Conservation (phyloP, 2,329 filamentous ascomycete genomes). For the Madurella mycetomatis region DNA sequence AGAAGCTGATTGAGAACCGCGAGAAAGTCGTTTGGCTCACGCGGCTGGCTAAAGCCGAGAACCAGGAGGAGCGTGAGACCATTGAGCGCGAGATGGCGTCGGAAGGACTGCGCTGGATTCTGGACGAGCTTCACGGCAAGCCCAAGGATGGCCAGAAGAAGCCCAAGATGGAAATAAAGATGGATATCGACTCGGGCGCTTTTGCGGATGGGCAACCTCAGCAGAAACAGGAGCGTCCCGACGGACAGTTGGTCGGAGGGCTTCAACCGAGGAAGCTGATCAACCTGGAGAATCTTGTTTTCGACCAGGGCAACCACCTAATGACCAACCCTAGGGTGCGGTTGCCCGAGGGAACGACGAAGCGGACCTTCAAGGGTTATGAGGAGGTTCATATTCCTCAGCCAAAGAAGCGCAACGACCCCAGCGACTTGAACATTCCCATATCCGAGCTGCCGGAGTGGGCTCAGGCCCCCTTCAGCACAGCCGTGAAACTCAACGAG, state of each 20-base stretch:
- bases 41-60: slow-evolving; percentile 75
- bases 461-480: slow-evolving; percentile 81
- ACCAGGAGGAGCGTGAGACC: slow-evolving; percentile 67
- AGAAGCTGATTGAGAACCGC: slow-evolving; percentile 84
- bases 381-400: slow-evolving; percentile 97
- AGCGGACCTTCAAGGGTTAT: slow-evolving; percentile 94
- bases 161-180: slow-evolving; percentile 81
- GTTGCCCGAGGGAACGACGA: slow-evolving; percentile 89
- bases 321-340: slow-evolving; percentile 99
- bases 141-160: slow-evolving; percentile 55
- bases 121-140: slow-evolving; percentile 83
- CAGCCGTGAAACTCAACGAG: slow-evolving; percentile 83
- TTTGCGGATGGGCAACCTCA: slow-evolving; percentile 47
- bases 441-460: slow-evolving; percentile 88
- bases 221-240: slow-evolving; percentile 52
- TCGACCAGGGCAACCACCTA: slow-evolving; percentile 96
- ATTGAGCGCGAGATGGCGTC: slow-evolving; percentile 90
- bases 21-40: slow-evolving; percentile 97
- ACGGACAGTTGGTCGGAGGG: slow-evolving; percentile 71
- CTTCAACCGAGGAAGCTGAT: slow-evolving; percentile 82
- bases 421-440: slow-evolving; percentile 75
- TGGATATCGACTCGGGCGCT: slow-evolving; percentile 79
- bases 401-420: slow-evolving; percentile 80
- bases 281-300: slow-evolving; percentile 92
- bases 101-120: slow-evolving; percentile 77